These are phyloP conservation scores for Dissophora globulifera DNA, from an alignment of 192 early-diverging fungal species.

Conservation along the genomic window DNA sequence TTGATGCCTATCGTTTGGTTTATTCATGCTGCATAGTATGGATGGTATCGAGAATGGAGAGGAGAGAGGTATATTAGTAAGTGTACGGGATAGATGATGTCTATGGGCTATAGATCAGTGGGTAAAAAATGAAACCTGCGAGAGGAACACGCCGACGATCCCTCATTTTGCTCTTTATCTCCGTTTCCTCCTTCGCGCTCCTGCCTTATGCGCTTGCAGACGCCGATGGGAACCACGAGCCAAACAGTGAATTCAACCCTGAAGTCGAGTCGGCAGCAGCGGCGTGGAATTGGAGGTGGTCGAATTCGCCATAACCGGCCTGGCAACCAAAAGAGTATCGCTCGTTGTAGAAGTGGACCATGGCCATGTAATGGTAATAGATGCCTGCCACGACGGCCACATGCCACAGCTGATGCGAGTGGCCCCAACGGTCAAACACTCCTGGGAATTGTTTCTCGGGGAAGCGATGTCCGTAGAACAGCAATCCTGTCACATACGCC, in stretches of 20 bases:
- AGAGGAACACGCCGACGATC: no score
- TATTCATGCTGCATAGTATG: no score
- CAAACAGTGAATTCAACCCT: neutral
- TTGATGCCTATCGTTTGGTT: no score
- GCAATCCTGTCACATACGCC: constrained; percentile 67
- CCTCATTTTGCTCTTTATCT: no score
- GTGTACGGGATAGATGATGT: no score
- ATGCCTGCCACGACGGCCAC: constrained; percentile 70
- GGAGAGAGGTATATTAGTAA: no score
- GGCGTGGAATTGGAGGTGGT: constrained; percentile 12
- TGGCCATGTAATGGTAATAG: constrained; percentile 69
- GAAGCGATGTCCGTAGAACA: constrained; percentile 70
- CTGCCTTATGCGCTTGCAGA: constrained; percentile 20
- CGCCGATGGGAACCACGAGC: constrained; percentile 19
- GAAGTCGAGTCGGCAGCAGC: neutral
- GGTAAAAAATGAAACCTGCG: neutral
- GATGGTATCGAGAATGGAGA: no score
- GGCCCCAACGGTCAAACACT: constrained; percentile 66
- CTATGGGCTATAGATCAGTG: no score
- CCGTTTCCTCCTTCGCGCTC: no score
- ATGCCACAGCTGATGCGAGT: constrained; percentile 73
- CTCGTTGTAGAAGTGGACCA: constrained; percentile 62
- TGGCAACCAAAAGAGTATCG: constrained; percentile 62
- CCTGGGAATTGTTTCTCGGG: constrained; percentile 72
- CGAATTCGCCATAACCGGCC: constrained; percentile 47